A percentile compares a stretch with the other conserved stretches of the same genome.
Conservation (phyloP, 257 asterid species). For the Solanum lycopersicoides region DNA sequence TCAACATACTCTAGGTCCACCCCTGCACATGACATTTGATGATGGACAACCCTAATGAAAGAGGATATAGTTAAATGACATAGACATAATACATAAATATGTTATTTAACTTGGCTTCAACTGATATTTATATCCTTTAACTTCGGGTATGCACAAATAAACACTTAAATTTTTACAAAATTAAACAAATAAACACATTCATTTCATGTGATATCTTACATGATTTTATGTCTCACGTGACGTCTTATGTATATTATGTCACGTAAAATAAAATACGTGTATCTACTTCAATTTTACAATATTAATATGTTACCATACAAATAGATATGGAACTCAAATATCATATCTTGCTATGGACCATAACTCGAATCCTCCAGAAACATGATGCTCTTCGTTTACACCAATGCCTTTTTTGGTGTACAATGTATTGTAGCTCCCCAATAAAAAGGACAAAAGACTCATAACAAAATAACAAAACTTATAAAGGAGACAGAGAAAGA, state of each 20-base stretch:
- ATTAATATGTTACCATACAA: not conserved
- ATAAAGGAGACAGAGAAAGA: slow-evolving; percentile 5
- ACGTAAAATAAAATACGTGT: fast-evolving
- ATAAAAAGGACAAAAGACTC: slow-evolving; percentile 2
- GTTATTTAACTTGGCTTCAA: not conserved
- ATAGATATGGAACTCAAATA: not conserved
- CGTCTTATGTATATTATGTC: no score
- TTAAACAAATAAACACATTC: no score
- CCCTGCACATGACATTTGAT: no score
- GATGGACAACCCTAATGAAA: not conserved
- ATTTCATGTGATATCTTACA: no score
- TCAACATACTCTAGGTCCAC: no score
- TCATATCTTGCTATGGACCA: not conserved
- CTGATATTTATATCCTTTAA: no score
- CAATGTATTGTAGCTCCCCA: not conserved
- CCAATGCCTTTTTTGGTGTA: slow-evolving; percentile 6
- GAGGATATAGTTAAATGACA: not conserved
- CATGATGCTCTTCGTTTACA: not conserved
- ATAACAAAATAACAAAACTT: not conserved
- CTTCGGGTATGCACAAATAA: not conserved
- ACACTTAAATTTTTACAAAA: no score
- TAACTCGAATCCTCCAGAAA: not conserved
- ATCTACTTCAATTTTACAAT: not conserved
- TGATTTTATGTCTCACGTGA: no score
- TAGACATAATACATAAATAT: not conserved